phyloP scores from a whole-genome alignment of 306 rosid species.

The Fagus crenata region DNA sequence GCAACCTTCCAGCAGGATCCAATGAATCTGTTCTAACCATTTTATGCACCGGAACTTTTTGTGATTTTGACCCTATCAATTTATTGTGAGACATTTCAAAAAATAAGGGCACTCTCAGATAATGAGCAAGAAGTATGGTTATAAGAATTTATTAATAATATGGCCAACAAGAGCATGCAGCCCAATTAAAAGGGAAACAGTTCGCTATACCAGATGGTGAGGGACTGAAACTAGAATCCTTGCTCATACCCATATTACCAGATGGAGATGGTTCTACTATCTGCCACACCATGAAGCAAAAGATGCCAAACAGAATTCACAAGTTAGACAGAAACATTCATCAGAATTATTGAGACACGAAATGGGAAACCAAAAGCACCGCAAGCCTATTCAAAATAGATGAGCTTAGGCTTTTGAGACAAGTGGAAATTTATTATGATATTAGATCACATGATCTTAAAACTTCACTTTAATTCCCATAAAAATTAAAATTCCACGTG shows the following conservation, averaged over 20 bases:
- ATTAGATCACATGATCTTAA: background rate
- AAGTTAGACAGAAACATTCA: constrained; percentile 22
- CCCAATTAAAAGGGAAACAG: constrained; percentile 20
- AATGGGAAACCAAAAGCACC: constrained; percentile 9
- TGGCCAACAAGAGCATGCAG: constrained; percentile 22
- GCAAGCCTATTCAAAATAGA: background rate
- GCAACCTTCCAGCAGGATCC: constrained; percentile 92
- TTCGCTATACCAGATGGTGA: constrained; percentile 42
- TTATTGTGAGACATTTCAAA: constrained; percentile 11
- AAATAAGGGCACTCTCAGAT: background rate
- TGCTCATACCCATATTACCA: constrained; percentile 33
- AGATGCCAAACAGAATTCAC: constrained; percentile 18
- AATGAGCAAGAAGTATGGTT: background rate
- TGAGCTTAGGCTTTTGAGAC: background rate
- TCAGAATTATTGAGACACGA: constrained; percentile 11
- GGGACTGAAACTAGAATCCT: constrained; percentile 50
- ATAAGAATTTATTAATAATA: constrained; percentile 16
- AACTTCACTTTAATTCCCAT: background rate
- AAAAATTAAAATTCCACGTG: background rate
- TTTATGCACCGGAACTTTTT: constrained; percentile 78
- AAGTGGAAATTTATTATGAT: background rate
- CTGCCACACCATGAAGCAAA: constrained; percentile 42
- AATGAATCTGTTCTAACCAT: constrained; percentile 87
- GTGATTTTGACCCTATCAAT: constrained; percentile 58
- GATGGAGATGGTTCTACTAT: constrained; percentile 48